Base-by-base conservation (phyloP, 192 early-diverging fungal species). In the Chytriomyces confervae region DNA sequence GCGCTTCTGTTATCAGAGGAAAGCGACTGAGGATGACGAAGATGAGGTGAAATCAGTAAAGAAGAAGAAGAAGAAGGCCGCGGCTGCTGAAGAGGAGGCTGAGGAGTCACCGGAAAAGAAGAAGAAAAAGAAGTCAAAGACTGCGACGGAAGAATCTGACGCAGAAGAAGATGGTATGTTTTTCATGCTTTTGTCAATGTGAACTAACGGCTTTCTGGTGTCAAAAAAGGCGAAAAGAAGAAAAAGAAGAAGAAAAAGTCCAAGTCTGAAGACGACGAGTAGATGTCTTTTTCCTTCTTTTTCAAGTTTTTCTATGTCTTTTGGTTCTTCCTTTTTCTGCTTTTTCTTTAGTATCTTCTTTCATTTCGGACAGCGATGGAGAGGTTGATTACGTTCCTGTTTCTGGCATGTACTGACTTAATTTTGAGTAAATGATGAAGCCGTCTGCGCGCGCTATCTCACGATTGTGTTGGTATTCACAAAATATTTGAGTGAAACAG, bases 81-180 rank as follows among this genome's bases (percentile, higher is more conserved):
- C 36, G 36, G 36, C 36, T 36, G 80, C 51, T 74, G 78, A 50
- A 80, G 61, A 47, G 61, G 76, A 10, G 78, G 64, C 20, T 10
- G 82, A 71, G 5, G 79, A 80, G 13, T 36, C 36, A 4, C 36
- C 36, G 61, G 67, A 77, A 29, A 61, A 62, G 47, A 76, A 65
- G 53, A 74, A 81, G 69, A 81, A 81, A 68, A 81, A 81, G 61
- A 81, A 81, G 79, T 74, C 48, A 66, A 81, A 78, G 36, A 75
- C 73, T 43, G 76, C 72, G 20, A 29, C 49, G 10, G 76, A 47
- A 23, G 63, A 50, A 13, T 50, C 16, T 24, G 53, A 48, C 43
- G 48, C 53, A 57, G 53, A 57, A 57, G 53, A 57, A 1, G 53
- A 57, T 57, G 53, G 53, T 57, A 57, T 20, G 53, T 57, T n/a